A percentile compares a stretch with the other conserved stretches of the same genome.
Evolutionary conservation across 345 rosid species (phyloP).

Genomic region (Gossypium thurberi): DNA sequence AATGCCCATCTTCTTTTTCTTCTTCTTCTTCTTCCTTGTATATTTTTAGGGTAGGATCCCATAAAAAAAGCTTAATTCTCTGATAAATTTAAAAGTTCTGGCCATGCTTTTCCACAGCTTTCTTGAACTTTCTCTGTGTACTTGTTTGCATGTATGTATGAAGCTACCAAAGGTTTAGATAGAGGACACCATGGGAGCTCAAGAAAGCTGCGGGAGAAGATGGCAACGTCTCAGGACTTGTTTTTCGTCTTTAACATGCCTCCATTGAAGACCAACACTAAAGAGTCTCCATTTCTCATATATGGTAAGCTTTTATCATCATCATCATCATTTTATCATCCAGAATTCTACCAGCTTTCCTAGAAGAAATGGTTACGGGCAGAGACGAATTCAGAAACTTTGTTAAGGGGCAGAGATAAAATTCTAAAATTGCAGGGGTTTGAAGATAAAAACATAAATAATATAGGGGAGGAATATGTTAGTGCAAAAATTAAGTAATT

Average conservation of each 20-base stretch:
- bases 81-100: conserved; percentile 26
- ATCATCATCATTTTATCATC: too few relatives aligned
- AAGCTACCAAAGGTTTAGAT: neutral
- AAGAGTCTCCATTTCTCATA: neutral
- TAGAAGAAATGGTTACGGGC: too few relatives aligned
- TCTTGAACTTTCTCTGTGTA: conserved; percentile 40
- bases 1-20: neutral
- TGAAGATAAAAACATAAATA: too few relatives aligned
- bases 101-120: conserved; percentile 92
- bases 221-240: conserved; percentile 44
- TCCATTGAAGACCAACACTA: neutral
- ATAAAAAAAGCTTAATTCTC: too few relatives aligned
- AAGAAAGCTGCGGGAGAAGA: conserved; percentile 33
- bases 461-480: too few relatives aligned
- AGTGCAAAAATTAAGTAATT: too few relatives aligned
- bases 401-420: too few relatives aligned
- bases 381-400: too few relatives aligned
- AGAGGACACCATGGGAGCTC: conserved; percentile 34
- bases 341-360: too few relatives aligned
- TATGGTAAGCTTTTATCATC: neutral
- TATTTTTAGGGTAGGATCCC: too few relatives aligned
- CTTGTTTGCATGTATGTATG: too few relatives aligned
- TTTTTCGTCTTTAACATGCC: neutral
- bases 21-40: neutral
- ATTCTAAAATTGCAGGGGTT: too few relatives aligned